phyloP scores from a whole-genome alignment of 306 rosid species.

The Dalbergia cultrata region DNA sequence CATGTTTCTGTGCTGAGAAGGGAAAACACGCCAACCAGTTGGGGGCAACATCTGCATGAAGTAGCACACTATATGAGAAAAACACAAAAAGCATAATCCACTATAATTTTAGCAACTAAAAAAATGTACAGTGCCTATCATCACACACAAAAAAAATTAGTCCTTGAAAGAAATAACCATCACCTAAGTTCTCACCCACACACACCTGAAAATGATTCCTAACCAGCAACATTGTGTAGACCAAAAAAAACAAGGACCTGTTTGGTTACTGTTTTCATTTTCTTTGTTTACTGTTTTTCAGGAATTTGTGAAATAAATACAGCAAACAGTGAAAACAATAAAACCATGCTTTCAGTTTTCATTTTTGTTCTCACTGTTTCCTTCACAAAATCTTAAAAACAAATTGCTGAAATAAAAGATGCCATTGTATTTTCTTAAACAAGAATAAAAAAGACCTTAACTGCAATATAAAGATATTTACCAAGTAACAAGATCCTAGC shows the following conservation, averaged over 20 bases:
- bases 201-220: background rate
- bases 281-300: too few species aligned
- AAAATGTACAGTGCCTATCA: conserved; percentile 8
- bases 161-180: conserved; percentile 12
- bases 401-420: background rate
- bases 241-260: background rate
- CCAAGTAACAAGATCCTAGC: conserved; percentile 82
- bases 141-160: background rate
- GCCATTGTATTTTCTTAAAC: too few species aligned
- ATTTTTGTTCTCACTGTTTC: too few species aligned
- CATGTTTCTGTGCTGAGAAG: conserved; percentile 66
- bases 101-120: background rate
- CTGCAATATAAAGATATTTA: conserved; percentile 43
- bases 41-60: conserved; percentile 83
- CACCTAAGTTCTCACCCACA: background rate
- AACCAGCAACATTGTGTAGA: background rate
- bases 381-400: background rate
- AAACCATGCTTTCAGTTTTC: too few species aligned
- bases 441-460: background rate
- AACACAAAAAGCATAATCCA: conserved; percentile 31
- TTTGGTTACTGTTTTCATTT: too few species aligned
- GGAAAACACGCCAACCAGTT: conserved; percentile 91
- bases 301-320: too few species aligned
- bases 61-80: conserved; percentile 45
- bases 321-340: too few species aligned